A percentile compares a stretch with the other conserved stretches of the same genome.
phyloP scores from a whole-genome alignment of 2,329 filamentous ascomycete species.

The Eutypella sp. region DNA sequence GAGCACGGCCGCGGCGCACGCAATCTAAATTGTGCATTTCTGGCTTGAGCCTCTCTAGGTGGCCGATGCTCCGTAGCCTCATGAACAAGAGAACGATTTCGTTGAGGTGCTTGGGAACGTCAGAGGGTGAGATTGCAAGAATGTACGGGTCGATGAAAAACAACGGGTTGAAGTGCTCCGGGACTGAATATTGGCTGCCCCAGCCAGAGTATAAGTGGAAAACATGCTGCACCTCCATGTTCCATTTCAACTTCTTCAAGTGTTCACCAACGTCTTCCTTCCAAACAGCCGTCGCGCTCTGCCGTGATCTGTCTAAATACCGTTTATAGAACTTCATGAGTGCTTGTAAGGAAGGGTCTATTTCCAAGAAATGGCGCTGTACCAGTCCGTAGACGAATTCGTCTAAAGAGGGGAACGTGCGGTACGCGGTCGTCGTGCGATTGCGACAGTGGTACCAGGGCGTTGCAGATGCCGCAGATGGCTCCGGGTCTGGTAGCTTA shows the following conservation, averaged over 20 bases:
- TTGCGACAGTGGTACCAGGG: neutral
- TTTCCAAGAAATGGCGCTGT: slow-evolving; percentile 14
- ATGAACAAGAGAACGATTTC: neutral
- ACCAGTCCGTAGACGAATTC: slow-evolving; percentile 8
- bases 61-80: neutral
- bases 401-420: neutral
- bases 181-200: slow-evolving; percentile 27
- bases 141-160: slow-evolving; percentile 14
- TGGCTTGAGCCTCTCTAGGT: neutral
- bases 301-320: neutral
- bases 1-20: slow-evolving; percentile 5
- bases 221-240: slow-evolving; percentile 7
- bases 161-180: slow-evolving; percentile 36
- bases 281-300: slow-evolving; percentile 11
- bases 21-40: neutral
- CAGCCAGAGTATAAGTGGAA: slow-evolving; percentile 18
- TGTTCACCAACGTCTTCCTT: slow-evolving; percentile 15
- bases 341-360: slow-evolving; percentile 8
- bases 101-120: neutral
- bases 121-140: neutral
- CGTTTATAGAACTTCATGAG: slow-evolving; percentile 8
- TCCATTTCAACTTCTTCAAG: slow-evolving; percentile 8
- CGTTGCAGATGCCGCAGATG: neutral
- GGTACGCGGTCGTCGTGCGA: slow-evolving; percentile 6
- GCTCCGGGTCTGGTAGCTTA: neutral